Conservation (phyloP, 208 protist genomes). For the Endotrypanum monterogeii region DNA sequence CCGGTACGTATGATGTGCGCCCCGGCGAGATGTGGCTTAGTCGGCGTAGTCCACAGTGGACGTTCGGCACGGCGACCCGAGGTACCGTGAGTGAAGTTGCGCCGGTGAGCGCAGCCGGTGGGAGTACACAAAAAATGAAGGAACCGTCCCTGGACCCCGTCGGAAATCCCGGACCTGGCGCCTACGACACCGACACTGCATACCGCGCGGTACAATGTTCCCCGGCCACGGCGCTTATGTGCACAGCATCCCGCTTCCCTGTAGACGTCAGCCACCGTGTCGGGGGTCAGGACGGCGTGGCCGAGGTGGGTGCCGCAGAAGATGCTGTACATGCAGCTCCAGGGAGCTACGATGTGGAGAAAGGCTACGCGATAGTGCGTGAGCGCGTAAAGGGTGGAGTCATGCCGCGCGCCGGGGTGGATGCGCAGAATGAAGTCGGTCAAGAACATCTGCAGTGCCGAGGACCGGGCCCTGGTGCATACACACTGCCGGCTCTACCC, state of each 20-base stretch:
- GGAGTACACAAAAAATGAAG: background rate
- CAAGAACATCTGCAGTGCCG: background rate
- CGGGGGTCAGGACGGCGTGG: background rate
- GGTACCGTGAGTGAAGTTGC: background rate
- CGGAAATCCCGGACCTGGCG: conserved; percentile 18
- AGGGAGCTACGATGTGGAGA: conserved; percentile 20
- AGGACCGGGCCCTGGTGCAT: conserved; percentile 46
- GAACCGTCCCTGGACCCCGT: background rate
- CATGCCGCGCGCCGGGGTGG: conserved; percentile 14
- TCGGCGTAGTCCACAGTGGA: conserved; percentile 30
- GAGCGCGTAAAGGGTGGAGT: conserved; percentile 23
- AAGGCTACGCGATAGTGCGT: background rate
- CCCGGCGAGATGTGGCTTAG: conserved; percentile 5
- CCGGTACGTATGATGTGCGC: conserved; percentile 40
- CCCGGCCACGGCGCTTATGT: conserved; percentile 6
- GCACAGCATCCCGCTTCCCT: conserved; percentile 14
- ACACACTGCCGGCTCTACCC: conserved; percentile 25
- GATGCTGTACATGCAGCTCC: conserved; percentile 8
- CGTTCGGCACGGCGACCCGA: conserved; percentile 32
- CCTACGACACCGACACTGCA: conserved; percentile 25
- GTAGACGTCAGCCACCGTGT: background rate
- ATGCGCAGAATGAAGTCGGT: background rate
- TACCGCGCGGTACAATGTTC: conserved; percentile 15
- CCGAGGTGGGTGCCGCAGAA: background rate
- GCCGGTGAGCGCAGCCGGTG: background rate